Conservation (phyloP, 768 basidiomycete species). For the Pseudohyphozyma bogoriensis region DNA sequence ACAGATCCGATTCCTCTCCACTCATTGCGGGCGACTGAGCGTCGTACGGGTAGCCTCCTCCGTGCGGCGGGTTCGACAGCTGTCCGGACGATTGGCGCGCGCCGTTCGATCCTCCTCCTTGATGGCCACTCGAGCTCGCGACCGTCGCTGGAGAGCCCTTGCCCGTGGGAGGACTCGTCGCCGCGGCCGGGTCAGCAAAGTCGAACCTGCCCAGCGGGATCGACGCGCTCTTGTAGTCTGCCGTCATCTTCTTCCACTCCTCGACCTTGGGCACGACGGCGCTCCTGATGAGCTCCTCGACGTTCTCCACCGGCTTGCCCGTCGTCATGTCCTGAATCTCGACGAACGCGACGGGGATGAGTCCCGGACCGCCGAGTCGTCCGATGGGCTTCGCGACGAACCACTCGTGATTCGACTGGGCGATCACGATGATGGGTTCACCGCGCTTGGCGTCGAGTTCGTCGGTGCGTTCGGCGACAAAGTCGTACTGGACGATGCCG, state of each 20-base stretch:
- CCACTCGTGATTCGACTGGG: conserved; percentile 99
- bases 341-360: conserved; percentile 95
- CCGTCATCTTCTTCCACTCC: conserved; percentile 94
- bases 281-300: conserved; percentile 66
- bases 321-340: conserved; percentile 89
- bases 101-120: neutral
- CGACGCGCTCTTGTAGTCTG: conserved; percentile 89
- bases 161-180: conserved; percentile 13
- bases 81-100: too few species aligned
- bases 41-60: neutral
- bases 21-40: neutral
- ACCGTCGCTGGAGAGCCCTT: too few species aligned
- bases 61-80: too few species aligned
- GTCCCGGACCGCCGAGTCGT: conserved; percentile 81
- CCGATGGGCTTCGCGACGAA: conserved; percentile 99
- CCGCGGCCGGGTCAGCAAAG: conserved; percentile 37
- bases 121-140: too few species aligned
- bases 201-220: conserved; percentile 92
- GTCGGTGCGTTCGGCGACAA: conserved; percentile 86
- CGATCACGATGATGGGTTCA: conserved; percentile 90
- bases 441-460: conserved; percentile 91
- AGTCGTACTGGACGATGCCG: conserved; percentile 91
- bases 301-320: conserved; percentile 61
- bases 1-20: neutral
- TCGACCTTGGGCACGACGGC: conserved; percentile 93